Base-by-base conservation (phyloP, 176 grass and related monocot genomes). In the Elymus sibiricus region DNA sequence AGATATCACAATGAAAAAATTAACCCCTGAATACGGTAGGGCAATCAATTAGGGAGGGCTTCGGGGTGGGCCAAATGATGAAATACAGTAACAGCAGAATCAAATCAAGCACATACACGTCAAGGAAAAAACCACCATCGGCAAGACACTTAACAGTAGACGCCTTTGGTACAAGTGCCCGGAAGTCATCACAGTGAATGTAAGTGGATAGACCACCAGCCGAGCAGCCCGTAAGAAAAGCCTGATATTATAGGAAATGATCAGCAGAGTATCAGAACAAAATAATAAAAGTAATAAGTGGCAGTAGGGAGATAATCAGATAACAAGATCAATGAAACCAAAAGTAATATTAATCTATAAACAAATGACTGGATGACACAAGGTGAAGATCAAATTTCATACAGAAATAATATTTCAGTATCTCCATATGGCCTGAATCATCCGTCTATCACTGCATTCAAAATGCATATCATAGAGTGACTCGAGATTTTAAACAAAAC, bases 91-190 rank as follows among this genome's bases (percentile, higher is more conserved):
- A 24, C 29, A 26, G 2, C 0, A 64, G 2, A 63, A 28, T 1
- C 21, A 76, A 80, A 83, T 73, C 63, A 82, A 87, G 83, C 16
- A 83, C 79, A 87, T 94, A 94, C 92, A 78, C 79, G 49, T 92
- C 88, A 81, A 97, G 91, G n/a, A 97, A 97, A 28, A 94, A 97
- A 55, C 92, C 94, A 90, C 84, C 92, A 92, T 97, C 94, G 2
- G 89, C 79, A 6, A 97, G 87, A 83, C 94, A 97, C 85, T 97
- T 94, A 81, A 88, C 89, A 82, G 66, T 91, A 68, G 83, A 42
- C 0, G 84, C 74, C 75, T 91, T 86, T 38, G 94, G 89, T 29
- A 97, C 61, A 90, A 94, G 85, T 88, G 82, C 82, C 43, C 75
- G 79, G 76, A 94, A 97, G 74, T 91, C 90, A 86, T 97, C 89